Evolutionary conservation across 495 filamentous ascomycete genomes (phyloP).

Genomic region (Hypoxylon subgilvum): DNA sequence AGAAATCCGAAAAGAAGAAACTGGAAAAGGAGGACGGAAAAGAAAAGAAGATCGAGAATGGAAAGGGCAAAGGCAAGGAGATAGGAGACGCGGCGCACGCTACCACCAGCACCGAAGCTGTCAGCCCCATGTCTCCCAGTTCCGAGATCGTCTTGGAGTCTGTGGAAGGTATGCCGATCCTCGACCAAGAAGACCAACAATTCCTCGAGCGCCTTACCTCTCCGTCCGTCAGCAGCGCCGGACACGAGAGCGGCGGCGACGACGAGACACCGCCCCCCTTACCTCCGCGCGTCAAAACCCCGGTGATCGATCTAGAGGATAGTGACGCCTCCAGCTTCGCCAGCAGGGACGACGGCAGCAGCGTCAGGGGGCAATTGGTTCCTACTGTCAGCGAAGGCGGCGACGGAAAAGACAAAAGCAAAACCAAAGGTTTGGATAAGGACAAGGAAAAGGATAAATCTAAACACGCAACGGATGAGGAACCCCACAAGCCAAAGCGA

Average conservation of each 20-base stretch:
- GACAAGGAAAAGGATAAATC: conserved; percentile 25
- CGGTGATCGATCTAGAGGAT: conserved; percentile 51
- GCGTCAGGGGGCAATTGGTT: conserved; percentile 13
- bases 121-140: conserved; percentile 3
- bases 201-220: conserved; percentile 54
- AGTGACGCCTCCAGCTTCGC: conserved; percentile 45
- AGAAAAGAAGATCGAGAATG: conserved; percentile 30
- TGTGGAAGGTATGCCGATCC: conserved; percentile 39
- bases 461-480: conserved; percentile 6
- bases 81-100: background rate
- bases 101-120: background rate
- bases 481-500: conserved; percentile 45
- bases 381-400: conserved; percentile 11
- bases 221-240: conserved; percentile 13
- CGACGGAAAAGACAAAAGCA: conserved; percentile 29
- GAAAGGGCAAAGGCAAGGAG: conserved; percentile 16
- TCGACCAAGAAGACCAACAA: conserved; percentile 51
- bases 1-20: conserved; percentile 45
- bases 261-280: conserved; percentile 47
- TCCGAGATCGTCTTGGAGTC: conserved; percentile 10
- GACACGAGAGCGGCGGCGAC: conserved; percentile 34
- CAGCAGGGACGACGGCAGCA: conserved; percentile 19
- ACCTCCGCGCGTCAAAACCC: conserved; percentile 52
- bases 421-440: conserved; percentile 14
- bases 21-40: conserved; percentile 31